Conservation (phyloP, 2,329 filamentous ascomycete species). For the Aspergillus fructus region DNA sequence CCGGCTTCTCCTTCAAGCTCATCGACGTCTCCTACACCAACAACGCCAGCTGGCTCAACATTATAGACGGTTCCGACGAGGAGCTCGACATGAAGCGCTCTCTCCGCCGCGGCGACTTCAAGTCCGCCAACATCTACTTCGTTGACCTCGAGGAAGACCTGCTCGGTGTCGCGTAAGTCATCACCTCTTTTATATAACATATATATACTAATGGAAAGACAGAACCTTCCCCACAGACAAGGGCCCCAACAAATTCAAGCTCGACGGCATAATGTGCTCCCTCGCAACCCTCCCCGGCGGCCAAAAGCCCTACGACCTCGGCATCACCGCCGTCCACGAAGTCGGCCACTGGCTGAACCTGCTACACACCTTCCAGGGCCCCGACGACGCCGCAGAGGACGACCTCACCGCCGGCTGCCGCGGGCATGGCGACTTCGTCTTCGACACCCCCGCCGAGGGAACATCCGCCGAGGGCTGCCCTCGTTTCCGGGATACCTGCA, state of each 20-base stretch:
- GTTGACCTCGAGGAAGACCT: not conserved
- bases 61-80: not conserved
- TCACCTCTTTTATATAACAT: not conserved
- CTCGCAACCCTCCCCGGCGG: conserved; percentile 5
- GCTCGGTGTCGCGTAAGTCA: conserved; percentile 8
- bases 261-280: conserved; percentile 9
- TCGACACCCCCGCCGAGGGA: conserved; percentile 10
- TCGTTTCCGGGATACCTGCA: conserved; percentile 3
- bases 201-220: not conserved
- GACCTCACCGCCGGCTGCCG: not conserved
- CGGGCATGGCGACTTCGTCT: conserved; percentile 8
- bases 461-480: conserved; percentile 3
- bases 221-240: conserved; percentile 9
- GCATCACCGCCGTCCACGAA: conserved; percentile 12
- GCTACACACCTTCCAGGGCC: conserved; percentile 11
- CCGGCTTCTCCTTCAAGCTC: conserved; percentile 8
- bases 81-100: conserved; percentile 8
- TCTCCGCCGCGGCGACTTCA: conserved; percentile 6
- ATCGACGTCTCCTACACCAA: conserved; percentile 2
- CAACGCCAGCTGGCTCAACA: conserved; percentile 2
- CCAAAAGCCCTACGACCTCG: conserved; percentile 7
- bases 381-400: not conserved
- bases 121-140: conserved; percentile 5
- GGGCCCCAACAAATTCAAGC: not conserved
- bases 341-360: conserved; percentile 14